These are phyloP conservation scores for Neonectria magnoliae DNA, from an alignment of 2,329 filamentous ascomycete genomes.

Conservation along the genomic window DNA sequence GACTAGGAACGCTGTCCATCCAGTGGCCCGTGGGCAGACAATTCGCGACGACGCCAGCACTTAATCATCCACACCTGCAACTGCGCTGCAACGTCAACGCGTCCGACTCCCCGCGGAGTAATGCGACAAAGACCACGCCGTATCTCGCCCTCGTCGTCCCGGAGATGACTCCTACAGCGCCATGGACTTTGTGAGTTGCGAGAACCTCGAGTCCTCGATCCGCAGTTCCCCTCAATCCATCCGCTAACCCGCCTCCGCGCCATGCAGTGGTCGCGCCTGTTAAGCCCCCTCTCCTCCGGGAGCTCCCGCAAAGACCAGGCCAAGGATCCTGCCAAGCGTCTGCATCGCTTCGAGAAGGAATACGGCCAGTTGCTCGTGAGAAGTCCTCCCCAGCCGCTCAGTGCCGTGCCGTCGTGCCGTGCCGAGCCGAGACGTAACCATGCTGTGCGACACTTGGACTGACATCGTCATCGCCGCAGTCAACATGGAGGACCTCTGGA, in stretches of 20 bases:
- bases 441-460: conserved; percentile 7
- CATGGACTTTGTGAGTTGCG: conserved; percentile 66
- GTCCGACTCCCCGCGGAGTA: conserved; percentile 29
- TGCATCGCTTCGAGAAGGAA: conserved; percentile 74
- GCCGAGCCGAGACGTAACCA: background rate
- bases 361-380: conserved; percentile 69
- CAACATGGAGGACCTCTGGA: conserved; percentile 69
- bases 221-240: conserved; percentile 10
- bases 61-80: conserved; percentile 5
- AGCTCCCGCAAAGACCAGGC: conserved; percentile 67
- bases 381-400: conserved; percentile 26
- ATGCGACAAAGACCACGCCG: conserved; percentile 34
- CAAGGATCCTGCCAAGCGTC: conserved; percentile 70
- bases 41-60: background rate
- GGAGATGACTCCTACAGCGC: conserved; percentile 59
- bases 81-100: conserved; percentile 33
- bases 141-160: conserved; percentile 27
- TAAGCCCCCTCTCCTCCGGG: conserved; percentile 69
- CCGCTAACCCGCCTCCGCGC: conserved; percentile 24
- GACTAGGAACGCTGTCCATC: conserved; percentile 18
- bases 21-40: conserved; percentile 1
- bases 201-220: background rate
- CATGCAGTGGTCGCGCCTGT: conserved; percentile 71
- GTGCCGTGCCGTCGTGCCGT: background rate
- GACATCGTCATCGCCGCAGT: conserved; percentile 45